A percentile compares a stretch with the other conserved stretches of the same genome.
Evolutionary conservation across 176 grass and related monocot genomes (phyloP).

Genomic region (Typha latifolia): DNA sequence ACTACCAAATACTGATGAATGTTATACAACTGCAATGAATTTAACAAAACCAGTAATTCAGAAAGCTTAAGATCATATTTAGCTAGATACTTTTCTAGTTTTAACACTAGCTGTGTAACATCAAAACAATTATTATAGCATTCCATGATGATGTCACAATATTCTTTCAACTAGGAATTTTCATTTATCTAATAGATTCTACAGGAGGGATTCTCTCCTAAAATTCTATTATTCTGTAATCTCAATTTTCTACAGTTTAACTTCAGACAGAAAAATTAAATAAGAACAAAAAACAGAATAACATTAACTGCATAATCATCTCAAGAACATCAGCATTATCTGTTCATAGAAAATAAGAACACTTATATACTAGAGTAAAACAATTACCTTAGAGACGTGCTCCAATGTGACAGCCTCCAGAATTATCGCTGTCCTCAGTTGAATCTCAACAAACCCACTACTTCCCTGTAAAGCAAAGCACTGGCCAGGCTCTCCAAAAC

Average conservation of each 20-base stretch:
- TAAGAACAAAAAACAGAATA: background rate
- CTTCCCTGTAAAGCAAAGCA: slow-evolving; percentile 73
- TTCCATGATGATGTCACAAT: too few relatives aligned
- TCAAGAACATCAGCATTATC: background rate
- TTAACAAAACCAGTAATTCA: too few relatives aligned
- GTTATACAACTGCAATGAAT: too few relatives aligned
- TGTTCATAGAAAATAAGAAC: background rate
- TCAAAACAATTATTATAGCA: too few relatives aligned
- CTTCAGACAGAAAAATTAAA: background rate
- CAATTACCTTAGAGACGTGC: slow-evolving; percentile 72
- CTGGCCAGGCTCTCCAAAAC: slow-evolving; percentile 87
- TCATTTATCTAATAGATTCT: too few relatives aligned
- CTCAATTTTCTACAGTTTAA: background rate
- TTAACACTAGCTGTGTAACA: too few relatives aligned
- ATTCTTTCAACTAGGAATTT: too few relatives aligned
- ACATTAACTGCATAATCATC: background rate
- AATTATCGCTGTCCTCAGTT: slow-evolving; percentile 50
- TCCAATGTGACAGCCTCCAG: slow-evolving; percentile 79
- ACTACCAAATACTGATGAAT: too few relatives aligned
- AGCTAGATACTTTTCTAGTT: too few relatives aligned
- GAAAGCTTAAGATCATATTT: too few relatives aligned
- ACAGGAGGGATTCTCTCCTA: background rate
- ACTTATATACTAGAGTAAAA: slow-evolving; percentile 1
- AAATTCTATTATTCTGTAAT: too few relatives aligned
- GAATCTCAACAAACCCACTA: slow-evolving; percentile 75